Conservation (phyloP, 164 flowering plant genomes). For the Tetracentron sinense region DNA sequence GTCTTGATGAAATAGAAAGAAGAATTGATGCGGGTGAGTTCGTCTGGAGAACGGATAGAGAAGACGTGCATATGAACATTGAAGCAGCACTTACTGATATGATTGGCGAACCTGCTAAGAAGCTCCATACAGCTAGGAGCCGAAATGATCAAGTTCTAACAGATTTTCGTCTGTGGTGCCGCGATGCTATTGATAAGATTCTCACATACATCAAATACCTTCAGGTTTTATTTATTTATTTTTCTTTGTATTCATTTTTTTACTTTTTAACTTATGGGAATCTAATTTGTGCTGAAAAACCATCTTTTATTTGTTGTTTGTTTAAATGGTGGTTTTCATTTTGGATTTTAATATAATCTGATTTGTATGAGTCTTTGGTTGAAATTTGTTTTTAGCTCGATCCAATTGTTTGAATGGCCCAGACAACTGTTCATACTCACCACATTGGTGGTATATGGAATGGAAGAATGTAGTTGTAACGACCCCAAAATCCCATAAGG, state of each 20-base stretch:
- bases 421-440: too few relatives aligned
- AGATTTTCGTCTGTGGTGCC: conserved; percentile 94
- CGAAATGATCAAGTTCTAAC: conserved; percentile 94
- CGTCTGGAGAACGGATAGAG: conserved; percentile 88
- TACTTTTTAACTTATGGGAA: too few relatives aligned
- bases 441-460: background rate
- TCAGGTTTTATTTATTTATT: conserved; percentile 41
- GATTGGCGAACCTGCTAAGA: conserved; percentile 98
- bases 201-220: conserved; percentile 44
- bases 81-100: conserved; percentile 94
- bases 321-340: background rate
- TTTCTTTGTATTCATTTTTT: background rate
- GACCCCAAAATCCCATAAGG: too few relatives aligned
- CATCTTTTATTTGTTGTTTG: background rate
- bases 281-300: too few relatives aligned
- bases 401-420: background rate
- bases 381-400: background rate
- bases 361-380: background rate
- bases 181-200: conserved; percentile 87
- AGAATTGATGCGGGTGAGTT: conserved; percentile 75
- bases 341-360: background rate
- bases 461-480: too few relatives aligned
- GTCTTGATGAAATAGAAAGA: conserved; percentile 78
- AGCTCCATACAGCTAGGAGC: conserved; percentile 95
- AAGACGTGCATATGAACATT: conserved; percentile 99